Conservation (phyloP, 176 grass and related monocot genomes). For the Paspalum vaginatum region DNA sequence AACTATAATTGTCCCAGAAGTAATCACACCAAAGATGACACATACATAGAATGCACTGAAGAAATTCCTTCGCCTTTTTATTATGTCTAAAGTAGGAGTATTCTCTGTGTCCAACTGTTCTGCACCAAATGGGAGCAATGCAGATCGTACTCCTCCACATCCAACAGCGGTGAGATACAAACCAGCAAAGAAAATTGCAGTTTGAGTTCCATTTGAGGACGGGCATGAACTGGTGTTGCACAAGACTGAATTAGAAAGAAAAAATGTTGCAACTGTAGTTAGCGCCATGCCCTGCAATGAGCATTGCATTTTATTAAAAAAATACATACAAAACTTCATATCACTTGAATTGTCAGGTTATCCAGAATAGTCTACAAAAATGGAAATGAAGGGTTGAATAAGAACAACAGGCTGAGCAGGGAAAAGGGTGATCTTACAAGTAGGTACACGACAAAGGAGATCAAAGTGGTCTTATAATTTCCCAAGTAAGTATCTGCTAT, state of each 20-base stretch:
- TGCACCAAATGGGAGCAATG: conserved; percentile 72
- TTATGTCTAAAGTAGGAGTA: conserved; percentile 7
- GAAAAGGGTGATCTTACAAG: conserved; percentile 54
- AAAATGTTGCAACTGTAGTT: conserved; percentile 51
- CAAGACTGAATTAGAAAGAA: conserved; percentile 32
- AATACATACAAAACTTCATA: conserved; percentile 3
- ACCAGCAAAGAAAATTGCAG: conserved; percentile 53
- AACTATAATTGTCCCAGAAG: conserved; percentile 57
- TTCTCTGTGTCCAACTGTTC: conserved; percentile 52
- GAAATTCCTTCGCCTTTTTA: conserved; percentile 54
- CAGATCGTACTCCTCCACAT: conserved; percentile 58
- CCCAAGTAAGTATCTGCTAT: conserved; percentile 77
- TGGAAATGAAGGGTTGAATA: conserved; percentile 13
- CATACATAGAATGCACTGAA: conserved; percentile 60
- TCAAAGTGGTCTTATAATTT: conserved; percentile 67
- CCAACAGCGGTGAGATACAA: conserved; percentile 74
- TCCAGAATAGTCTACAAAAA: neutral
- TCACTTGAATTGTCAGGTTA: neutral
- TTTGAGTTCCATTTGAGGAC: conserved; percentile 37
- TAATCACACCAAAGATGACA: conserved; percentile 63
- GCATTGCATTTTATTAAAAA: conserved; percentile 32
- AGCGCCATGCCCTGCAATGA: conserved; percentile 62
- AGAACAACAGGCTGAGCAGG: conserved; percentile 6
- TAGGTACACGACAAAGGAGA: conserved; percentile 73
- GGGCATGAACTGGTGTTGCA: conserved; percentile 33